Percentiles rank a stretch among this genome's conserved stretches.
Evolutionary conservation across 352 stramenopile genomes (phyloP).

Genomic region (Phytophthora vignae): DNA sequence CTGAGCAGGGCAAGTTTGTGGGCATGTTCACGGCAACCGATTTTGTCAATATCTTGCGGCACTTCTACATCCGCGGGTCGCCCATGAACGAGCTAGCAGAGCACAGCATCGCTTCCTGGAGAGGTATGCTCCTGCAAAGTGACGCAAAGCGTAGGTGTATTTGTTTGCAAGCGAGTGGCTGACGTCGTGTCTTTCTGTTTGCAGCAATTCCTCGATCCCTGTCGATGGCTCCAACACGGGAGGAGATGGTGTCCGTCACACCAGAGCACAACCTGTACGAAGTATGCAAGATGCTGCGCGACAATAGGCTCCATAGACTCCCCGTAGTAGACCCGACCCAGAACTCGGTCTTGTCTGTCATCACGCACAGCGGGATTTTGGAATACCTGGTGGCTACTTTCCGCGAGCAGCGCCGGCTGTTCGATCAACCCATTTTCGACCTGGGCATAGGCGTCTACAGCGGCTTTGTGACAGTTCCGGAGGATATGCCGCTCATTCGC

Average conservation of each 20-base stretch:
- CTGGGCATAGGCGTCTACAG: constrained; percentile 96
- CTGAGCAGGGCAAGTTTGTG: constrained; percentile 94
- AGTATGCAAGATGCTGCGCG: constrained; percentile 89
- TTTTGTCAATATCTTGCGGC: constrained; percentile 98
- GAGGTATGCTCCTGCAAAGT: constrained; percentile 47
- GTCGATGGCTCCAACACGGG: constrained; percentile 68
- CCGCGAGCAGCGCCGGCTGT: constrained; percentile 96
- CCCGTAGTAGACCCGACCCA: constrained; percentile 94
- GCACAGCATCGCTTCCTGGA: constrained; percentile 88
- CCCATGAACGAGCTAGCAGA: constrained; percentile 90
- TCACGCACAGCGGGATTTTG: constrained; percentile 95
- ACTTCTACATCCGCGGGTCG: constrained; percentile 93
- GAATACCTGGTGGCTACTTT: constrained; percentile 97
- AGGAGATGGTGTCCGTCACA: constrained; percentile 85
- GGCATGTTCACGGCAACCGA: constrained; percentile 98
- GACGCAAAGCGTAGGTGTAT: neutral
- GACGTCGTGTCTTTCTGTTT: constrained; percentile 44
- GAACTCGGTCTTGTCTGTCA: constrained; percentile 93
- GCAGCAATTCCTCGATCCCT: constrained; percentile 88
- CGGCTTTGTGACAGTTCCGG: constrained; percentile 93
- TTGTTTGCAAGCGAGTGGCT: neutral
- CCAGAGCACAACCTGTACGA: constrained; percentile 92
- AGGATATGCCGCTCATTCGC: constrained; percentile 94
- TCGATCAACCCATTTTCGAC: constrained; percentile 97
- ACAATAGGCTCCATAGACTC: constrained; percentile 93